Evolutionary conservation across 2,329 filamentous ascomycete species (phyloP).

Genomic region (Fusarium tupiense): DNA sequence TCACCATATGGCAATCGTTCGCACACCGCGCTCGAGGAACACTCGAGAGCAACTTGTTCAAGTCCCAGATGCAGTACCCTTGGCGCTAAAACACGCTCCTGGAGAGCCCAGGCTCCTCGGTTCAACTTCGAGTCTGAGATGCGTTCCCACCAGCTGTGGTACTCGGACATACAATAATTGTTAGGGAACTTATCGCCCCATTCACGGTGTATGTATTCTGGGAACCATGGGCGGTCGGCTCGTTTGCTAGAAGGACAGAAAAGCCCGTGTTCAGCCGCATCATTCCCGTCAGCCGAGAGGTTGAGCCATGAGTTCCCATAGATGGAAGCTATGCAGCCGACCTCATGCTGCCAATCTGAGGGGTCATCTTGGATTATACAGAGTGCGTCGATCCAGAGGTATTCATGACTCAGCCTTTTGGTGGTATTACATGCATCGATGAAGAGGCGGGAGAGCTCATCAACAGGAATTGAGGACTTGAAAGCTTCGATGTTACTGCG

Average conservation of each 20-base stretch:
- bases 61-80: slow-evolving; percentile 19
- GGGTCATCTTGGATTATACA: slow-evolving; percentile 31
- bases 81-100: slow-evolving; percentile 13
- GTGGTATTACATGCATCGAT: background rate
- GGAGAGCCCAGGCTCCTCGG: slow-evolving; percentile 15
- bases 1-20: slow-evolving; percentile 13
- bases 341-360: slow-evolving; percentile 13
- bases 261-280: background rate
- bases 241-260: background rate
- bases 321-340: background rate
- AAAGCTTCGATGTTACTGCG: background rate
- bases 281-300: background rate
- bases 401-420: background rate
- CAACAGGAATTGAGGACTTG: background rate
- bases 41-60: slow-evolving; percentile 20
- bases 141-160: slow-evolving; percentile 11
- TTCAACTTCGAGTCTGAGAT: slow-evolving; percentile 4
- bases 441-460: slow-evolving; percentile 1
- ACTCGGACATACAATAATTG: background rate
- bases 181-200: background rate
- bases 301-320: slow-evolving; percentile 15
- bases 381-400: slow-evolving; percentile 29
- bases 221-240: background rate
- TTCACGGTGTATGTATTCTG: background rate
- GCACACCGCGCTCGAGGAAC: background rate